Evolutionary conservation across 2,329 filamentous ascomycete genomes (phyloP), one percentile per base, ranked within the genome.

Genomic region (Ophiostoma ulmi): DNA sequence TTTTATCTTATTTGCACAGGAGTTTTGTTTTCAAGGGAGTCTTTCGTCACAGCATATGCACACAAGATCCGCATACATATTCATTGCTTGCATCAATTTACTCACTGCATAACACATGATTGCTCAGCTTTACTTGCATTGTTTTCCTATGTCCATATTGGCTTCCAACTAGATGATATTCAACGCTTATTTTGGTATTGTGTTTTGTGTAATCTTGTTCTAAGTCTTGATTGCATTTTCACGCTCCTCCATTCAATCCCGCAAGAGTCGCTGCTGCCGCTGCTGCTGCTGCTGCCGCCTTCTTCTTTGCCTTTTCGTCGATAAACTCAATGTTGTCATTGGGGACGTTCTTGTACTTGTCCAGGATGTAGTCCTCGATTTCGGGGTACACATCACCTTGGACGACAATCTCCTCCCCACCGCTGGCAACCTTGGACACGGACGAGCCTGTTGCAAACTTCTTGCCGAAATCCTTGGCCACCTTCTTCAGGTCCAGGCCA

Each of bases 311-410:
- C 88, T 97, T 97, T 79, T 97, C 94, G 80, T 98, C 94, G 63
- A 98, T 87, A 77, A 94, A 82, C 82, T 98, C 94, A 76, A 98
- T 91, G 81, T 99, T 97, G 78, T 97, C 93, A 82, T 96, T 92
- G 2, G 94, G 94, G 76, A 99, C 91, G 74, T 93, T 88, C 80
- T 91, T 90, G 80, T 97, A 96, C 78, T 92, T 91, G 78, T 97
- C 93, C 74, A 91, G 79, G 77, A 99, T 81, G 82, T 94, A 97
- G 78, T 98, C 95, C 77, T 92, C 87, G 74, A 99, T 90, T 81
- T 99, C 95, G 76, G 95, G 92, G 79, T 93, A 97, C 73, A 99
- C 89, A 81, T 99, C 95, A 44, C 95, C 95, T 82, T 99, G 95
- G 26, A 99, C 93, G 5, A 97, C 96, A 78, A 99, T 98, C 82